These are phyloP conservation scores for Coemansia sp. DNA, from an alignment of 192 early-diverging fungal genomes.

Conservation along the genomic window DNA sequence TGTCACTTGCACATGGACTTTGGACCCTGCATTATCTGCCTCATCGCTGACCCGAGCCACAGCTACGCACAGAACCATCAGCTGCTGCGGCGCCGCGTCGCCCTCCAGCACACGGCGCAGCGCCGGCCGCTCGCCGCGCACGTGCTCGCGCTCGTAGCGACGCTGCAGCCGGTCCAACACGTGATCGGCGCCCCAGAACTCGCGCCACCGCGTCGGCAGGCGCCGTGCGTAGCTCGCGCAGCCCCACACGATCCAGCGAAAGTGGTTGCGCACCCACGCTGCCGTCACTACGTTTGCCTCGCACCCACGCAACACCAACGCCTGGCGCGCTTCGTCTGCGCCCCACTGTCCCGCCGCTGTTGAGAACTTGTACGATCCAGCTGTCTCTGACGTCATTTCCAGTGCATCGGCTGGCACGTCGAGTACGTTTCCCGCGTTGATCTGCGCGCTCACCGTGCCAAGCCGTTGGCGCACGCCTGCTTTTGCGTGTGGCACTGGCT, in stretches of 20 bases:
- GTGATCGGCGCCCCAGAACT: conserved; percentile 28
- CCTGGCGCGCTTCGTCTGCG: conserved; percentile 25
- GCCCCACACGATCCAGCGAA: conserved; percentile 43
- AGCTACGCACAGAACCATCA: conserved; percentile 42
- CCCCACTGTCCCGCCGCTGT: conserved; percentile 22
- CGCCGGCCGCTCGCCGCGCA: conserved; percentile 33
- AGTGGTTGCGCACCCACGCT: conserved; percentile 44
- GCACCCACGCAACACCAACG: conserved; percentile 26
- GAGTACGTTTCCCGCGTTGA: background rate
- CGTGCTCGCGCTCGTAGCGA: conserved; percentile 38
- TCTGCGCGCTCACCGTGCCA: conserved; percentile 3
- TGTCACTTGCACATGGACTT: conserved; percentile 24
- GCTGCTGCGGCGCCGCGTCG: conserved; percentile 33
- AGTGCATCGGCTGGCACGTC: conserved; percentile 17
- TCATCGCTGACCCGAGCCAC: too few species aligned
- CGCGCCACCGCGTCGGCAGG: conserved; percentile 23
- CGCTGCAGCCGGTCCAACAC: conserved; percentile 16
- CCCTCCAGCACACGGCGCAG: conserved; percentile 30
- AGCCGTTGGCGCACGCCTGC: background rate
- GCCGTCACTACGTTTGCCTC: conserved; percentile 5
- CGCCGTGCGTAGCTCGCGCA: conserved; percentile 35
- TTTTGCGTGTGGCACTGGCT: background rate
- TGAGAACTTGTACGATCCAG: conserved; percentile 10
- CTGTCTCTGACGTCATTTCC: conserved; percentile 20
- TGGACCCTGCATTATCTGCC: background rate